phyloP scores from a whole-genome alignment of 2,329 filamentous ascomycete species.

The Sporothrix schenckii region DNA sequence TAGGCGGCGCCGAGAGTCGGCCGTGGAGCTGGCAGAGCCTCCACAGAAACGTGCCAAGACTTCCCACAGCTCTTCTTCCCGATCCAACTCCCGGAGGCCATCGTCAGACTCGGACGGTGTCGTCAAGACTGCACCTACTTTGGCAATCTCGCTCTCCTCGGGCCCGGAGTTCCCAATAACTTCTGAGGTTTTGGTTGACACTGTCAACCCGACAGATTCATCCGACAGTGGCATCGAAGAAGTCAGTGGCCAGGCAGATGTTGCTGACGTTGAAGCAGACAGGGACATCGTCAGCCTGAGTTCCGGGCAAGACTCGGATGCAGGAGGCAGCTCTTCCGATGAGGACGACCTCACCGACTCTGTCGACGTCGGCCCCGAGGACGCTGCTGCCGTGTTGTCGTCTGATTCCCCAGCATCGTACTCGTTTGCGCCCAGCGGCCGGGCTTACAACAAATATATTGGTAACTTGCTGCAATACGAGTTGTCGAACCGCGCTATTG shows the following conservation, averaged over 20 bases:
- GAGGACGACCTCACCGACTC: neutral
- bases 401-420: neutral
- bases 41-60: slow-evolving; percentile 16
- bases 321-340: neutral
- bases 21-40: neutral
- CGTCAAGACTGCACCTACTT: no score
- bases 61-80: neutral
- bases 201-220: neutral
- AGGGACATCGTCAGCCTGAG: neutral
- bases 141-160: slow-evolving; percentile 1
- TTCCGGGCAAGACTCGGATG: neutral
- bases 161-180: neutral
- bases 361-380: neutral
- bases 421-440: neutral
- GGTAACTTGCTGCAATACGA: neutral
- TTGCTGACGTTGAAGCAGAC: neutral
- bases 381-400: neutral
- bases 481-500: neutral
- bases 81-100: no score
- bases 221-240: neutral
- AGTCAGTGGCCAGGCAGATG: no score
- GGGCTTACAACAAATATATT: slow-evolving; percentile 20
- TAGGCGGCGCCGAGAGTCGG: neutral
- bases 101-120: neutral
- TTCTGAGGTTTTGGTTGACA: neutral